Base-by-base conservation (phyloP, 1,284 basidiomycete genomes). In the Malassezia dermatis region DNA sequence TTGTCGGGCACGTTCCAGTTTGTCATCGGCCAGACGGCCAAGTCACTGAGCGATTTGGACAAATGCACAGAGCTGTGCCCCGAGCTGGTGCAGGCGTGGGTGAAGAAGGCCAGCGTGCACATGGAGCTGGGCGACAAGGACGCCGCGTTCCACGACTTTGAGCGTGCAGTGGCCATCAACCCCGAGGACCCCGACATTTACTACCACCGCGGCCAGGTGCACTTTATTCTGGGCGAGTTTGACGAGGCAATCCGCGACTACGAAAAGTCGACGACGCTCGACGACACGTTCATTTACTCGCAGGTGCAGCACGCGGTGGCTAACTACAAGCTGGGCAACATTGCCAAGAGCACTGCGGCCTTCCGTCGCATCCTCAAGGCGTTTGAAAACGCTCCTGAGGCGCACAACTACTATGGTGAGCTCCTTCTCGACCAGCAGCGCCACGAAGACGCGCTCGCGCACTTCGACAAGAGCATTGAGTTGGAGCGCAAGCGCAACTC, bases 131-230 rank as follows among this genome's bases (percentile, higher is more conserved):
- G 65, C 41, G 68, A 71, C 51, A 62, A 64, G 56, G 78, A 81
- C 24, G 83, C 82, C 61, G 87, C 91, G 1, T 90, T 96, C 76
- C 81, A 84, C 62, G 89, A 88, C 76, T 96, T 96, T 75, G 89
- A 93, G 55, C 80, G 85, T 58, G 94, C 94, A 1, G 86, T 91
- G 69, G 80, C 82, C 72, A 82, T 86, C 64, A 84, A 96, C 70
- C 76, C 85, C 5, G 78, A 84, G 48, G 90, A 98, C 77, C 85
- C 93, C 0, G 94, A 98, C 76, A 90, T 95, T 60, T 98, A 90
- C 80, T 99, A 99, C 78, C 94, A 99, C 77, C 88, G 93, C 64
- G 94, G 93, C 32, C 94, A 99, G 80, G 94, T 98, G 40, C 81
- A 89, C 76, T 98, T 96, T 78, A 95, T 98, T 76, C 88, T 91